Evolutionary conservation across 2,329 filamentous ascomycete species (phyloP).

Genomic region (Calonectria fujianensis): DNA sequence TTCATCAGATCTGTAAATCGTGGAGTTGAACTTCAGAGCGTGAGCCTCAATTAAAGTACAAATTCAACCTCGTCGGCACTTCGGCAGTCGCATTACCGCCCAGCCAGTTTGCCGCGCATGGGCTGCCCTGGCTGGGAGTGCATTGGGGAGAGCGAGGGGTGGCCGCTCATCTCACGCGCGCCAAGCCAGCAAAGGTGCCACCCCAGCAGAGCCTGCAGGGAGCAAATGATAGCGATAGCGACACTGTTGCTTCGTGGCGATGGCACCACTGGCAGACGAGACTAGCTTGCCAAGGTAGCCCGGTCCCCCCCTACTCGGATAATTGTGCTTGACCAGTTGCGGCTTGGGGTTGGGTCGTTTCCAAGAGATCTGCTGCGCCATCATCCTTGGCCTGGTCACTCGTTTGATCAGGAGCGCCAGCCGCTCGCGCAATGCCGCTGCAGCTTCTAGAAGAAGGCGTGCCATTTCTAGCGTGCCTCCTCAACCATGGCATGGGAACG

Average conservation of each 20-base stretch:
- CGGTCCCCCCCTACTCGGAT: constrained; percentile 33
- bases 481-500: too few relatives aligned
- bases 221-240: constrained; percentile 35
- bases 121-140: constrained; percentile 28
- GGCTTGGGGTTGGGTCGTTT: constrained; percentile 21
- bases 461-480: constrained; percentile 10
- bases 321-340: constrained; percentile 30
- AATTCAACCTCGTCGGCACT: constrained; percentile 34
- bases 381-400: constrained; percentile 34
- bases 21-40: constrained; percentile 43
- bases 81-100: constrained; percentile 46
- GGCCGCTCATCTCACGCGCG: constrained; percentile 11
- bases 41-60: constrained; percentile 31
- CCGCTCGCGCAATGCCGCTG: constrained; percentile 33
- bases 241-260: constrained; percentile 40
- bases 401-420: constrained; percentile 36
- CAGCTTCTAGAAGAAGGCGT: constrained; percentile 14
- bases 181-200: constrained; percentile 17
- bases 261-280: constrained; percentile 45
- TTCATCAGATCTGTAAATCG: constrained; percentile 47
- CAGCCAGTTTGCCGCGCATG: constrained; percentile 43
- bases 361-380: constrained; percentile 39
- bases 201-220: constrained; percentile 25
- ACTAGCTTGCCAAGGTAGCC: constrained; percentile 26
- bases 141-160: constrained; percentile 20